Percentiles rank a stretch among this genome's conserved stretches.
phyloP scores from a whole-genome alignment of 108 stramenopile species.

The Cyclotella distinguenda region DNA sequence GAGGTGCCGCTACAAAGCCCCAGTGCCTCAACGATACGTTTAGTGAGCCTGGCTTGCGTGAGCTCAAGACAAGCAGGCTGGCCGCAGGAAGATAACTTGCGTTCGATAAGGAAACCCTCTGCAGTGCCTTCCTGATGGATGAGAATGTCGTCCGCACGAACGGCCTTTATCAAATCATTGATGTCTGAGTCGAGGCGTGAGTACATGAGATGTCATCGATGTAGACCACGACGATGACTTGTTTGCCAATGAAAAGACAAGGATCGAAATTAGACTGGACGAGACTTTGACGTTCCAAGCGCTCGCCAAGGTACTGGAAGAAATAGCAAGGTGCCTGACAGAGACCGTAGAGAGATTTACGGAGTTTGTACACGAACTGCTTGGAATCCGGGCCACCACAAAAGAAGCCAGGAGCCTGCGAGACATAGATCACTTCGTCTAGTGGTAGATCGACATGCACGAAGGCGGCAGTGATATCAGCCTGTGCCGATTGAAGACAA shows the following conservation, averaged over 20 bases:
- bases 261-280: conserved; percentile 30
- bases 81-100: neutral
- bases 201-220: neutral
- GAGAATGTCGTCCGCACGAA: too few relatives aligned
- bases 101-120: conserved; percentile 7
- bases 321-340: conserved; percentile 28
- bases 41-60: neutral
- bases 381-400: too few relatives aligned
- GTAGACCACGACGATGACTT: conserved; percentile 19
- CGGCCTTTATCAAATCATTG: too few relatives aligned
- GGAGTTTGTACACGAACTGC: conserved; percentile 23
- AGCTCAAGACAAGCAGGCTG: neutral
- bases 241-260: conserved; percentile 36
- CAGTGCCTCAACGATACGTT: neutral
- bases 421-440: too few relatives aligned
- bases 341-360: conserved; percentile 36
- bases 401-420: too few relatives aligned
- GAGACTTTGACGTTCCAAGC: conserved; percentile 7
- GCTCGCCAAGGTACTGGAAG: conserved; percentile 19
- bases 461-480: too few relatives aligned
- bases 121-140: conserved; percentile 16
- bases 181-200: too few relatives aligned
- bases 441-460: too few relatives aligned
- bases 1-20: neutral
- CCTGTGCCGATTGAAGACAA: too few relatives aligned